A percentile compares a stretch with the other conserved stretches of the same genome.
These are phyloP conservation scores for Coemansia sp. DNA, from an alignment of 192 early-diverging fungal species.

Conservation along the genomic window DNA sequence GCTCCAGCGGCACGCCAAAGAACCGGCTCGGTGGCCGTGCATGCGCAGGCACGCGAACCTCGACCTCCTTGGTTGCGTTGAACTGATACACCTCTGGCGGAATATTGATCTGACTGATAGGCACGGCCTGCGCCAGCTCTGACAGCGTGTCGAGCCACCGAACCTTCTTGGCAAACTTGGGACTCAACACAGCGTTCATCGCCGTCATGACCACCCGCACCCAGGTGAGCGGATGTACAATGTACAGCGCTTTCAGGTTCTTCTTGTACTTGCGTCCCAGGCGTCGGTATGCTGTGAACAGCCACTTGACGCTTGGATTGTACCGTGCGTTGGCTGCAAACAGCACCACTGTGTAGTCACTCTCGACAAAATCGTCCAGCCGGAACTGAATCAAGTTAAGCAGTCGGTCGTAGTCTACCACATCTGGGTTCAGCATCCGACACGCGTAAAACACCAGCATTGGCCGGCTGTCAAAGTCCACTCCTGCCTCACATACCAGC, in stretches of 20 bases:
- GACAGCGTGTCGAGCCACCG: constrained; percentile 74
- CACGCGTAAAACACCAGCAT: constrained; percentile 83
- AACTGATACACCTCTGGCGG: constrained; percentile 60
- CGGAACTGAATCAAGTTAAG: constrained; percentile 63
- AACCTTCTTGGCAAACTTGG: constrained; percentile 88
- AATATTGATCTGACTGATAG: constrained; percentile 73
- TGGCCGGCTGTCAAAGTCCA: constrained; percentile 80
- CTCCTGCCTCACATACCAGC: constrained; percentile 60
- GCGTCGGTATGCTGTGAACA: constrained; percentile 80
- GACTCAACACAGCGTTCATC: constrained; percentile 85
- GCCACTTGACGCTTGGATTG: constrained; percentile 81
- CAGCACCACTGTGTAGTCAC: constrained; percentile 86
- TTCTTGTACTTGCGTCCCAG: constrained; percentile 89
- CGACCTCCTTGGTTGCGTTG: constrained; percentile 48
- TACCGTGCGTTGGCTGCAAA: constrained; percentile 76
- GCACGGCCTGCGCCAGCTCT: constrained; percentile 64
- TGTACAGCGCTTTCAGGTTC: constrained; percentile 88
- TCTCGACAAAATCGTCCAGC: constrained; percentile 83
- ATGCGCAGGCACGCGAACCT: constrained; percentile 45
- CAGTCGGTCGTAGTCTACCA: constrained; percentile 81
- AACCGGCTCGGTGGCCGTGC: constrained; percentile 46
- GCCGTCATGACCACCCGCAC: constrained; percentile 80
- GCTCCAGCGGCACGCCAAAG: constrained; percentile 78
- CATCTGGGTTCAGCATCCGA: constrained; percentile 81
- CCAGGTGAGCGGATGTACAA: constrained; percentile 89